Evolutionary conservation across 352 stramenopile genomes (phyloP).

Genomic region (Achlya hypogyna): DNA sequence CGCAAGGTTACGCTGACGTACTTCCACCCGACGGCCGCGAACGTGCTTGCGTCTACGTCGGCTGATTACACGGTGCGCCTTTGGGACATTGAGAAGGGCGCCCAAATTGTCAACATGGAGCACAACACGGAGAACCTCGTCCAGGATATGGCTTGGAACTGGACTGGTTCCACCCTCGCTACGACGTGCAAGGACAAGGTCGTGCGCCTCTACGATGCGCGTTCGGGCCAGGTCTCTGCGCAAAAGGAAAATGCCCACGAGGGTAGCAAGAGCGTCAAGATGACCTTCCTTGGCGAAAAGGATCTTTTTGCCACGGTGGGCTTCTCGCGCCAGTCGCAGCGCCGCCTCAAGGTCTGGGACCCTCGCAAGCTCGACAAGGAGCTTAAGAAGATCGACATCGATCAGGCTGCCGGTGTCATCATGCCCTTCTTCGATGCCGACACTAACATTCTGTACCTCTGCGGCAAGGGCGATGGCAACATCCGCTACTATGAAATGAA

Average conservation of each 20-base stretch:
- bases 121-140: constrained; percentile 86
- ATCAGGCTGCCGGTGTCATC: constrained; percentile 97
- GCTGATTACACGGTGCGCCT: constrained; percentile 95
- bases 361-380: constrained; percentile 87
- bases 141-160: constrained; percentile 98
- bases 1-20: constrained; percentile 96
- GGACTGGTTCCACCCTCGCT: constrained; percentile 90
- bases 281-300: constrained; percentile 92
- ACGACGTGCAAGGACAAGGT: constrained; percentile 98
- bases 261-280: constrained; percentile 96
- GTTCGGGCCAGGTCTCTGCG: constrained; percentile 62
- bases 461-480: constrained; percentile 97
- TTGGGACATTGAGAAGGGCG: constrained; percentile 97
- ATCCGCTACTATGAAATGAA: constrained; percentile 99
- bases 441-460: constrained; percentile 97
- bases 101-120: constrained; percentile 84
- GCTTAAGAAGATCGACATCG: constrained; percentile 92
- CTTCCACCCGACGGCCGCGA: constrained; percentile 97
- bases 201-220: constrained; percentile 93
- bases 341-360: constrained; percentile 88
- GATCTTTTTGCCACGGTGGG: constrained; percentile 96
- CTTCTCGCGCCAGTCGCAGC: constrained; percentile 94
- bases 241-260: constrained; percentile 92
- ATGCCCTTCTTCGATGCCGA: constrained; percentile 99
- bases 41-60: constrained; percentile 93